Base-by-base conservation (phyloP, 331 rosid species). In the Telfairia occidentalis region DNA sequence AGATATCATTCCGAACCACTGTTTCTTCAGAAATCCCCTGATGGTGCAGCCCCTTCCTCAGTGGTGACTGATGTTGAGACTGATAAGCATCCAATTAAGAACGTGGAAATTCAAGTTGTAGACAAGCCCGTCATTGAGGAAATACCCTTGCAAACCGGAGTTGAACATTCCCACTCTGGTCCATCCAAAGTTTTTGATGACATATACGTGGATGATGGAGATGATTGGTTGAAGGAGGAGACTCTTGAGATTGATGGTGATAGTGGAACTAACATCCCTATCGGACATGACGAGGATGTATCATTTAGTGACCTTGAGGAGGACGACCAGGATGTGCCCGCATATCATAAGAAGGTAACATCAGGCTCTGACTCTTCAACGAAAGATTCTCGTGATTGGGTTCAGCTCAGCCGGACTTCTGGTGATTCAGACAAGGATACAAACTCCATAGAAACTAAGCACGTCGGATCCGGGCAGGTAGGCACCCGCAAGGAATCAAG, bases 181-280 rank as follows among this genome's bases (percentile, higher is more conserved):
- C 82, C 82, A 69, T 85, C 85, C 63, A 82, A 77, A 65, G 84
- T 78, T 32, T 37, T 75, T 52, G 85, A 84, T 73, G 87, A 83
- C 24, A 81, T 87, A 26, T 82, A 81, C 81, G 97, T 89, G 79
- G 96, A 91, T 70, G 97, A 94, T 80, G 96, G 80, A 15, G 98
- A 94, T 86, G 98, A 91, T 69, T 94, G 98, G 98, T 85, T 94
- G 91, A 89, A 89, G 63, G 98, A 94, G 83, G 98, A 89, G 79
- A 86, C 59, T 77, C 83, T 94, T 34, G 97, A 91, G 78, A 83
- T 78, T 63, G 89, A 83, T 81, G 96, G 89, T 78, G 92, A 70
- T n/a, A 79, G 91, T 74, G 87, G 87, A 76, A 83, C 88, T 30
- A 80, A 86, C 61, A 30, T 87, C 49, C 92, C 87, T 71, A 65